These are phyloP conservation scores for Escovopsis sp. DNA, from an alignment of 2,329 filamentous ascomycete species.

Conservation along the genomic window DNA sequence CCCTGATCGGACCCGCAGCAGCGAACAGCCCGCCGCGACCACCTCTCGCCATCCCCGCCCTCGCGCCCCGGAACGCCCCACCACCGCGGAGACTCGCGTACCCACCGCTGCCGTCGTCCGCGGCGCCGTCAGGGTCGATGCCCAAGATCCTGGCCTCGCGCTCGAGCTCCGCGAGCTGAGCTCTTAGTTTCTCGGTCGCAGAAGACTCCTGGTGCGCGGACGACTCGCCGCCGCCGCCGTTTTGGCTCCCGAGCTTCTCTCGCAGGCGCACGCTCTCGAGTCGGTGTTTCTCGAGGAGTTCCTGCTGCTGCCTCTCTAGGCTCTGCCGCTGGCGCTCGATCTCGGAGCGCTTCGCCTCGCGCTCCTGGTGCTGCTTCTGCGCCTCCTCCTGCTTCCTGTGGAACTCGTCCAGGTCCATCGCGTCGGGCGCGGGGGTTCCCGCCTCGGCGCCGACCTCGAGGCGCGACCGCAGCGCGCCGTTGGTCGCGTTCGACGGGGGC, in stretches of 20 bases:
- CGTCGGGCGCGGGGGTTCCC: conserved; percentile 32
- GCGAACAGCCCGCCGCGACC: conserved; percentile 15
- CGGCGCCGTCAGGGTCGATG: conserved; percentile 40
- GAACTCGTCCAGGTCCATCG: conserved; percentile 57
- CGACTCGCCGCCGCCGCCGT: conserved; percentile 9
- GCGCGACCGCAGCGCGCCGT: conserved; percentile 7
- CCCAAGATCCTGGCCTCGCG: conserved; percentile 57
- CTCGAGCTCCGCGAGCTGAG: conserved; percentile 57
- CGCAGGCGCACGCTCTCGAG: conserved; percentile 52
- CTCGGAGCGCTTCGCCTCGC: conserved; percentile 44
- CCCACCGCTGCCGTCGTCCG: conserved; percentile 24
- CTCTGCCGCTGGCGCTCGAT: conserved; percentile 46
- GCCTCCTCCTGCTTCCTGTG: conserved; percentile 53
- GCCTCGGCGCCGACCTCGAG: conserved; percentile 3
- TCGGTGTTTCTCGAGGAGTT: conserved; percentile 45
- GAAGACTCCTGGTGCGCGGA: conserved; percentile 10
- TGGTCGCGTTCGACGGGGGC: conserved; percentile 8
- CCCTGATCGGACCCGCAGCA: too few species aligned
- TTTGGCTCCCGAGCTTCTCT: conserved; percentile 29
- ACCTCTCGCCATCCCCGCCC: conserved; percentile 19
- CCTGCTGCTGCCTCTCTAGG: conserved; percentile 47
- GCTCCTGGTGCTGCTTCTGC: conserved; percentile 53
- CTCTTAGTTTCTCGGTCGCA: conserved; percentile 50
- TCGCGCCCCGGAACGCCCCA: conserved; percentile 23
- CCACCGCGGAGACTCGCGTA: conserved; percentile 2